Base-by-base conservation (phyloP, 2,329 filamentous ascomycete genomes). In the Nigrograna mackinnonii region DNA sequence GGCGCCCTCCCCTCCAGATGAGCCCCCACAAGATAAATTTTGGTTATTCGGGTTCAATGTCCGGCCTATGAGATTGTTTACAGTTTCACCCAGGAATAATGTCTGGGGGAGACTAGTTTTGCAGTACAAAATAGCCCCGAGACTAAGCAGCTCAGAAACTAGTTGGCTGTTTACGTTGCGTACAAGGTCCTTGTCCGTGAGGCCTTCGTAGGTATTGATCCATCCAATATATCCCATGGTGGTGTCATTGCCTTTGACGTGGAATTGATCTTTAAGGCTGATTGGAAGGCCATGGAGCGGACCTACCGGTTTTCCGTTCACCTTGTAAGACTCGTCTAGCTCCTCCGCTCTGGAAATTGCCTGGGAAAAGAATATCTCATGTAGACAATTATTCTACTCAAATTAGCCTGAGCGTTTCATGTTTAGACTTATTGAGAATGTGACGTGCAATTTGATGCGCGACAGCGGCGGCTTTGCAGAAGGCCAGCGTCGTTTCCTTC, bases 161-260 rank as follows among this genome's bases (percentile, higher is more conserved):
- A 82, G 71, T 45, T 81, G 72, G 34, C 77, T 80, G 51, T 84
- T 79, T 35, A 73, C 76, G 1, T 66, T 64, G 50, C 55, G 69
- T 56, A 69, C 77, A 58, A 62, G 75, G 26, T 62, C 76, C 49
- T 62, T 75, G 4, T 62, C 68, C 26, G 70, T 72, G 33, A 70
- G 64, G 22, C 79, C 80, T 60, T 83, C 66, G 51, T 80, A 82
- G 0, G 77, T 82, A 7, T 73, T 75, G 13, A 83, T 77, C 79
- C 79, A 83, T 9, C 24, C 24, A 14, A 83, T 68, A 46, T 83
- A 84, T 6, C 80, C 81, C 79, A 83, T 69, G 6, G 50, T 52
- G 6, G 67, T 71, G 13, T 72, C 69, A 7, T 68, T 59, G 13
- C 58, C 67, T 32, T 67, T 66, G 42, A 73, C 68, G 31, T 70